Conservation (phyloP, 2,329 filamentous ascomycete genomes). For the Trichophyton mentagrophytes region DNA sequence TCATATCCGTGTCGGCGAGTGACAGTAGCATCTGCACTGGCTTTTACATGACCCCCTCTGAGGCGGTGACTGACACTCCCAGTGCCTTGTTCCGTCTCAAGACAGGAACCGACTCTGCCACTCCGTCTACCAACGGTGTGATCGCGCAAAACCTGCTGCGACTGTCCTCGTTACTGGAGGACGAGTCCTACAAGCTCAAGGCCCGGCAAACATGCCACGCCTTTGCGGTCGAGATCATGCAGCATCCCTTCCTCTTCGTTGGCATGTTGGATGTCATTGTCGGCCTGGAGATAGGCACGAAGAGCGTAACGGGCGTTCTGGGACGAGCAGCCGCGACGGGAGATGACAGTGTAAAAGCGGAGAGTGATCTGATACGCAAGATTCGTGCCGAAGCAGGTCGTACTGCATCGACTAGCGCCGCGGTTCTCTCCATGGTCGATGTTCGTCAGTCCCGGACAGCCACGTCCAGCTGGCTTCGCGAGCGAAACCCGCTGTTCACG, state of each 20-base stretch:
- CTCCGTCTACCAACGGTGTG: constrained; percentile 79
- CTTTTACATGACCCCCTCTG: constrained; percentile 32
- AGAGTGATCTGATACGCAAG: constrained; percentile 17
- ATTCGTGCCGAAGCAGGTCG: constrained; percentile 25
- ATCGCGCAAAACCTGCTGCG: constrained; percentile 81
- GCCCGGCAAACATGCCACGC: constrained; percentile 66
- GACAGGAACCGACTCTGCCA: constrained; percentile 85
- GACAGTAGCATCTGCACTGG: constrained; percentile 26
- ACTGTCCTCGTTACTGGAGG: constrained; percentile 56
- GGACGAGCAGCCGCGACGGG: constrained; percentile 20
- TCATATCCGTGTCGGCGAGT: constrained; percentile 52
- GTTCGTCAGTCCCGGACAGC: constrained; percentile 22
- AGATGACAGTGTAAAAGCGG: constrained; percentile 8
- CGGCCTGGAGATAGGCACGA: constrained; percentile 56
- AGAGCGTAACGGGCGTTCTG: constrained; percentile 45
- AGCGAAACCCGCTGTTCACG: constrained; percentile 26
- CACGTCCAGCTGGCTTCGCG: constrained; percentile 28
- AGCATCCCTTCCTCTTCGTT: constrained; percentile 86
- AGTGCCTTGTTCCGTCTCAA: constrained; percentile 67
- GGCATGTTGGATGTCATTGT: constrained; percentile 67
- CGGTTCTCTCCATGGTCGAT: constrained; percentile 26
- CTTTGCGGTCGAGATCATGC: constrained; percentile 82
- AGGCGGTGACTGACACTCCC: constrained; percentile 47
- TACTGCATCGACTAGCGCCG: constrained; percentile 22
- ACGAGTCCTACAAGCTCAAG: constrained; percentile 49